Conservation (phyloP, 2,329 filamentous ascomycete species). For the Pseudogymnoascus sp. region DNA sequence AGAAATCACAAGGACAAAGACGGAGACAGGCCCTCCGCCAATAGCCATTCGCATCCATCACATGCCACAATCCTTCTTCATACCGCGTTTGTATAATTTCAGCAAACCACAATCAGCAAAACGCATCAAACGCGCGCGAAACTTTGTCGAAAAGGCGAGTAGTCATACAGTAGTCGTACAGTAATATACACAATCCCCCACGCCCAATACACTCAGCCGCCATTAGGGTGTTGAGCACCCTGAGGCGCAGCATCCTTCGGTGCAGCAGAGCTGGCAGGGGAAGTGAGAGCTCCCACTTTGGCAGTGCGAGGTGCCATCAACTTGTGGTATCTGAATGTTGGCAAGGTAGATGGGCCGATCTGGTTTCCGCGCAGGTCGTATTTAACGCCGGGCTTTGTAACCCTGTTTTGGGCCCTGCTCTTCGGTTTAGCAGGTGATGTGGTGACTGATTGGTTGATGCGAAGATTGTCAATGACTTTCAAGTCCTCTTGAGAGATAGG, state of each 20-base stretch:
- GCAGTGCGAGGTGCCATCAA: not conserved
- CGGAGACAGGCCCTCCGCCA: not conserved
- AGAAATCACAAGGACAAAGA: not conserved
- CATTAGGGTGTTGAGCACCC: not conserved
- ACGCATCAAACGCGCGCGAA: not conserved
- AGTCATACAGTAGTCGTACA: not conserved
- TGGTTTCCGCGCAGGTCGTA: conserved; percentile 3
- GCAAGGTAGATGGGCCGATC: not conserved
- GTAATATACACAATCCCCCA: not conserved
- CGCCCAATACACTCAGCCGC: not conserved
- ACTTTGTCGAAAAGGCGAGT: not conserved
- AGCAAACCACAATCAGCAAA: not conserved
- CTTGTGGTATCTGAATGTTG: not conserved
- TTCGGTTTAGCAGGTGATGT: not conserved
- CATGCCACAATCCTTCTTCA: not conserved
- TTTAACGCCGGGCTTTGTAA: not conserved
- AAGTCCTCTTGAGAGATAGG: not conserved
- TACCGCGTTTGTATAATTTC: not conserved
- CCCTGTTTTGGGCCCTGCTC: not conserved
- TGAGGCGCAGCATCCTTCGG: not conserved
- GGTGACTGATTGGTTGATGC: not conserved
- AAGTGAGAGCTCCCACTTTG: not conserved
- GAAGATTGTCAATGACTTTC: not conserved
- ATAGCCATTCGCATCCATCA: not conserved
- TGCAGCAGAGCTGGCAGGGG: not conserved